phyloP scores from a whole-genome alignment of 371 early-diverging fungal species.

The Synchytrium microbalum region DNA sequence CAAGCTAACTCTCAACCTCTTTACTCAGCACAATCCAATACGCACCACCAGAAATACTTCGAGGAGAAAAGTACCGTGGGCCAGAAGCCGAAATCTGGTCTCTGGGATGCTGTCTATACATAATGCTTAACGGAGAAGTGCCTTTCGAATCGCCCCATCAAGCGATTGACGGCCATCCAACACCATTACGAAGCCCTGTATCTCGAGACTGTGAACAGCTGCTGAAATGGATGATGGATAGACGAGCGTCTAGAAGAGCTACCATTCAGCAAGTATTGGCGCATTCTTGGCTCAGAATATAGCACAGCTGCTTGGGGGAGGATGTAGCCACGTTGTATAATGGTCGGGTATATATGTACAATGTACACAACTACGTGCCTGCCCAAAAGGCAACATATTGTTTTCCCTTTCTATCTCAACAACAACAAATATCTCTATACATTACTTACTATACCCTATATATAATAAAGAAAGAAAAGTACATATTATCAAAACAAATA shows the following conservation, averaged over 20 bases:
- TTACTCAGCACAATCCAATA: conserved; percentile 29
- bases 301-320: conserved; percentile 1
- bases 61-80: conserved; percentile 57
- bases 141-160: conserved; percentile 48
- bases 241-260: conserved; percentile 46
- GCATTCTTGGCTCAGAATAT: conserved; percentile 49
- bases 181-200: conserved; percentile 39
- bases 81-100: conserved; percentile 78
- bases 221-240: conserved; percentile 56
- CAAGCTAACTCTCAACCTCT: conserved; percentile 5
- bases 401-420: no score
- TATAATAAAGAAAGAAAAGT: no score
- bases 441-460: no score
- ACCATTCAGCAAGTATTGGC: conserved; percentile 51
- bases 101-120: conserved; percentile 63
- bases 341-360: no score
- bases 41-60: conserved; percentile 75
- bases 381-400: no score
- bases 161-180: conserved; percentile 41
- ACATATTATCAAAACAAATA: no score
- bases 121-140: conserved; percentile 55
- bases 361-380: no score
- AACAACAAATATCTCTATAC: no score
- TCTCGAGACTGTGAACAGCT: conserved; percentile 49
- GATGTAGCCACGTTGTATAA: no score